Evolutionary conservation across 1,139 yeast genomes (phyloP), one percentile per base, ranked within the genome.

Genomic region (Diutina sp.): DNA sequence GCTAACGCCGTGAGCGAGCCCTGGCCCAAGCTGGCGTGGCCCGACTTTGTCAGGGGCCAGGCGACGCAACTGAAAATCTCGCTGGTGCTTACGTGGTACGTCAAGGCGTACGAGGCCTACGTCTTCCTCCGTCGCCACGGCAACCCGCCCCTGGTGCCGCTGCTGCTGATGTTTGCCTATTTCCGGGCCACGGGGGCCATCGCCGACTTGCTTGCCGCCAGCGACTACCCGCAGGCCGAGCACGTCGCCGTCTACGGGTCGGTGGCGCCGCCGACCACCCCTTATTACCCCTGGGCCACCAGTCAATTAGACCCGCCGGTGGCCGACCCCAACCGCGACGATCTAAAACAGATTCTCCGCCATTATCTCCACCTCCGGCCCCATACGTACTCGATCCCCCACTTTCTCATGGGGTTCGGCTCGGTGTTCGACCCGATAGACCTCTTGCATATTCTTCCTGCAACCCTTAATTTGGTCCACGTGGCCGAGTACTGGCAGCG

Each of bases 1-100:
- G 53, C 32, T 16, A 32, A 50, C 21, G 44, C 14, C 21, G 53
- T 50, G 21, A 14, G 28, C 16, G 53, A 50, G 35, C 53, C 53
- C 16, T 50, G 53, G 53, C 53, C 53, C 35, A 50, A 50, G 32
- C 9, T 50, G 16, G 6, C 53, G 11, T 50, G 53, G 53, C 53
- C 53, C 21, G 53, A 18, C 16, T 50, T 50, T 50, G 53, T 50
- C n/a, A 3, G 11, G n/a, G n/a, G 32, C 29, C 53, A 50, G 16
- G 18, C 21, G n/a, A n/a, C 11, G 14, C 21, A 30, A 3, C 44
- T 16, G 28, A 32, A 50, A 18, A 50, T 30, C 44, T 12, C 8
- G 11, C 45, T 32, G n/a, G 32, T 16, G n/a, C 53, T 50, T 16
- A 18, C 45, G 6, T 50, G 44, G 44, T 50, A 50, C 28, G 28